phyloP scores from a whole-genome alignment of 169 alveolate genomes.

The Plasmodium fragile region DNA sequence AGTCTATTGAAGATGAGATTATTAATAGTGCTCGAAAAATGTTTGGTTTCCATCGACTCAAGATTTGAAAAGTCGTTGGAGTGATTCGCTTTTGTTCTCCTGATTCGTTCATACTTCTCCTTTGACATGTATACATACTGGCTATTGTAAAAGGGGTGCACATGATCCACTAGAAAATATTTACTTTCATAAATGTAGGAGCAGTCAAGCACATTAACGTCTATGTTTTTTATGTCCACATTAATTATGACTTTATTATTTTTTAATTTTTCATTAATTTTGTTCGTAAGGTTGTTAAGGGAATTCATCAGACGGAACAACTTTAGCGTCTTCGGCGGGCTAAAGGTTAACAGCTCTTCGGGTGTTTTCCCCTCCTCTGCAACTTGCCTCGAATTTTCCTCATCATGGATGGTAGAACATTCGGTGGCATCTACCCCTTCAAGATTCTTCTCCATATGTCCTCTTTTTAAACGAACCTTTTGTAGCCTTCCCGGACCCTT shows the following conservation, averaged over 20 bases:
- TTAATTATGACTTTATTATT: conserved; percentile 28
- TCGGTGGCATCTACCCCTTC: neutral
- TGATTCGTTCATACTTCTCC: conserved; percentile 50
- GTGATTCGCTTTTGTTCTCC: neutral
- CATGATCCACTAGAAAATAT: conserved; percentile 28
- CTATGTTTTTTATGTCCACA: conserved; percentile 41
- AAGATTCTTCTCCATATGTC: neutral
- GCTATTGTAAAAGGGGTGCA: conserved; percentile 64
- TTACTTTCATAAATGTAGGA: conserved; percentile 67
- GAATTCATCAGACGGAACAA: conserved; percentile 21
- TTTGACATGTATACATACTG: conserved; percentile 40
- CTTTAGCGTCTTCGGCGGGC: neutral
- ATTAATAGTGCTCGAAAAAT: conserved; percentile 27
- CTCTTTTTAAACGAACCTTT: neutral
- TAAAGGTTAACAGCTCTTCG: neutral
- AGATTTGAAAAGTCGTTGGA: neutral
- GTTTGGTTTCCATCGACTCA: conserved; percentile 18
- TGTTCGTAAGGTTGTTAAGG: conserved; percentile 18
- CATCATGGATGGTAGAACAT: neutral
- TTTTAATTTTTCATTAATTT: conserved; percentile 26
- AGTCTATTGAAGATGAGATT: conserved; percentile 18
- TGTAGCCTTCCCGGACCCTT: neutral
- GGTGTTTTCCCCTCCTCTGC: neutral
- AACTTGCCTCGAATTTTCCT: neutral
- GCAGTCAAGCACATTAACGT: conserved; percentile 45